phyloP scores from a whole-genome alignment of 345 rosid species.

The Citrus australasica region DNA sequence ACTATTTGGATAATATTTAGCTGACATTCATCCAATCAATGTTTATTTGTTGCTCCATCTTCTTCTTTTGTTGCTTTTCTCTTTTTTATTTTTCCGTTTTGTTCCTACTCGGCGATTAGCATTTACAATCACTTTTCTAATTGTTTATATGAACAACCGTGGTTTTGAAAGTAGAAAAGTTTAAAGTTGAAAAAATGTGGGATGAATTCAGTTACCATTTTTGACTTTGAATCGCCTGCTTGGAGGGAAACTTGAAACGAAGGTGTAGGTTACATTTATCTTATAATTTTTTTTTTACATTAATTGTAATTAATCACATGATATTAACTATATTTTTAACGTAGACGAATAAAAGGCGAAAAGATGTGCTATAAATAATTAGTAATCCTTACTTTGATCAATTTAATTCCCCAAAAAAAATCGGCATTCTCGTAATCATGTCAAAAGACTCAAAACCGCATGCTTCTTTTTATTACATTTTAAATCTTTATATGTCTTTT shows the following conservation, averaged over 20 bases:
- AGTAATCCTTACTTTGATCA: too few relatives aligned
- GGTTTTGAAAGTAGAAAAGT: too few relatives aligned
- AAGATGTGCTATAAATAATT: too few relatives aligned
- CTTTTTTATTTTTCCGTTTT: neutral
- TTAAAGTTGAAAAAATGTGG: neutral
- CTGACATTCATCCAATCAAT: too few relatives aligned
- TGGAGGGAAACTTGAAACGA: neutral
- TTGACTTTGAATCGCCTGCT: neutral
- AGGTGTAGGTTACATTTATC: neutral
- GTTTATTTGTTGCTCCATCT: too few relatives aligned
- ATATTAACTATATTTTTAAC: too few relatives aligned
- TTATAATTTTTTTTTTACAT: neutral
- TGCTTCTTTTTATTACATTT: too few relatives aligned
- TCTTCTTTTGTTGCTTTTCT: neutral
- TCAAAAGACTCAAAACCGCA: neutral
- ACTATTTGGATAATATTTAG: conserved; percentile 15
- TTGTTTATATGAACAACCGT: too few relatives aligned
- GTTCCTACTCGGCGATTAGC: neutral
- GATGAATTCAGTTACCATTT: neutral
- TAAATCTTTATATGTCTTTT: neutral
- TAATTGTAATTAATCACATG: too few relatives aligned
- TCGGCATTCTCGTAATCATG: neutral
- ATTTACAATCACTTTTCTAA: neutral
- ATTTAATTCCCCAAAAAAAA: too few relatives aligned
- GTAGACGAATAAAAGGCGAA: too few relatives aligned